These are phyloP conservation scores for Eucalyptus regnans DNA, from an alignment of 345 rosid genomes.

Conservation along the genomic window DNA sequence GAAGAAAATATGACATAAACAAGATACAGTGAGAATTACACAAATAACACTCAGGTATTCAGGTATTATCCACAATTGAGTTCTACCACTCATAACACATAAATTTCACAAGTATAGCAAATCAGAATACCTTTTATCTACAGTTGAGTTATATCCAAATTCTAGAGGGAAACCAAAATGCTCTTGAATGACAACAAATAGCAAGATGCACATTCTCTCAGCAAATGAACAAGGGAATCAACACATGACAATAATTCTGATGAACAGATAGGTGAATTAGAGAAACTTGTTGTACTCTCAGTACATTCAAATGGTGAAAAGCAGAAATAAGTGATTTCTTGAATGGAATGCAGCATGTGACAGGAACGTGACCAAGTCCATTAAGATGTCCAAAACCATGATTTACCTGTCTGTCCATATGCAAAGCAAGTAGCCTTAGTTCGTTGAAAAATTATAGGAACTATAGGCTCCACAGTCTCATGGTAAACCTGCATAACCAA, in stretches of 20 bases:
- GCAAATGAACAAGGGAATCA: neutral
- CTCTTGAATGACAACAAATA: neutral
- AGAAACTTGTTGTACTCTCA: neutral
- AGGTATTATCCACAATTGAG: neutral
- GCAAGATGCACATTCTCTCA: neutral
- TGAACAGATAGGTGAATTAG: neutral
- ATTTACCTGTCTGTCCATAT: constrained; percentile 90
- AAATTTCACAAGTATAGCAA: neutral
- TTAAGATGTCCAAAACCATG: neutral
- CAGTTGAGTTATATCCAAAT: neutral
- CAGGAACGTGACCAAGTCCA: neutral
- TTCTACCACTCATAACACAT: neutral
- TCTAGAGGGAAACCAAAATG: neutral
- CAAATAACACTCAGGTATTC: neutral
- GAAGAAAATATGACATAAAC: neutral
- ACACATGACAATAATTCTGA: neutral
- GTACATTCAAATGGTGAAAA: neutral
- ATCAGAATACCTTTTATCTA: neutral
- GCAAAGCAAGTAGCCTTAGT: constrained; percentile 98
- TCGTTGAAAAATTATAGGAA: constrained; percentile 88
- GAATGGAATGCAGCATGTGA: neutral
- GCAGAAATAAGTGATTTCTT: neutral
- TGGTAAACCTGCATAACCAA: constrained; percentile 51
- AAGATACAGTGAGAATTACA: neutral
- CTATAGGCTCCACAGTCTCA: constrained; percentile 94